Evolutionary conservation across 2,329 filamentous ascomycete species (phyloP).

Genomic region (Hymenoscyphus occultus): DNA sequence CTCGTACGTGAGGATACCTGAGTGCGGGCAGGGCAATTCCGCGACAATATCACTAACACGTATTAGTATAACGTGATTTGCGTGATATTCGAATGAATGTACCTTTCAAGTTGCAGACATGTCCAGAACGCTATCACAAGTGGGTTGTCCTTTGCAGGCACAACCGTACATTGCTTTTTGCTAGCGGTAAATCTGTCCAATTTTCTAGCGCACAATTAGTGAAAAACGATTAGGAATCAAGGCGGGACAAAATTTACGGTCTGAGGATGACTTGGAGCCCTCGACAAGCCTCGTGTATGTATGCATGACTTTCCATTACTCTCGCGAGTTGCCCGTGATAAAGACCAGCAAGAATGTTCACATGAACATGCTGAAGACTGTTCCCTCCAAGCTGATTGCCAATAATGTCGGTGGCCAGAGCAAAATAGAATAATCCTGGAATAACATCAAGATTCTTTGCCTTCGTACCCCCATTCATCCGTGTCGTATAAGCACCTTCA

Average conservation of each 20-base stretch:
- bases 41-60: constrained; percentile 76
- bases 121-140: constrained; percentile 85
- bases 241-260: constrained; percentile 41
- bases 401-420: constrained; percentile 80
- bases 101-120: constrained; percentile 89
- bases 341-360: constrained; percentile 77
- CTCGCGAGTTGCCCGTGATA: constrained; percentile 87
- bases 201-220: constrained; percentile 32
- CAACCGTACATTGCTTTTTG: constrained; percentile 24
- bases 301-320: constrained; percentile 77
- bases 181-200: constrained; percentile 40
- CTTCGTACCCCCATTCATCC: constrained; percentile 26
- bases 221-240: constrained; percentile 6
- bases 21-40: constrained; percentile 67
- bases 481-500: constrained; percentile 36
- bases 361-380: constrained; percentile 80
- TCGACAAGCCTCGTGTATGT: constrained; percentile 55
- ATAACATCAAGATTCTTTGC: constrained; percentile 75
- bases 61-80: constrained; percentile 17
- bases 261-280: constrained; percentile 71
- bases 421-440: constrained; percentile 87
- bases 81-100: constrained; percentile 22
- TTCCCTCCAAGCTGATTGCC: constrained; percentile 79
- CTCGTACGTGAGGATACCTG: constrained; percentile 59
- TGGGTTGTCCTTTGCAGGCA: constrained; percentile 52